Evolutionary conservation across 441 rosid species (phyloP), one percentile per base, ranked within the genome.

Genomic region (Gossypium schwendimanii): DNA sequence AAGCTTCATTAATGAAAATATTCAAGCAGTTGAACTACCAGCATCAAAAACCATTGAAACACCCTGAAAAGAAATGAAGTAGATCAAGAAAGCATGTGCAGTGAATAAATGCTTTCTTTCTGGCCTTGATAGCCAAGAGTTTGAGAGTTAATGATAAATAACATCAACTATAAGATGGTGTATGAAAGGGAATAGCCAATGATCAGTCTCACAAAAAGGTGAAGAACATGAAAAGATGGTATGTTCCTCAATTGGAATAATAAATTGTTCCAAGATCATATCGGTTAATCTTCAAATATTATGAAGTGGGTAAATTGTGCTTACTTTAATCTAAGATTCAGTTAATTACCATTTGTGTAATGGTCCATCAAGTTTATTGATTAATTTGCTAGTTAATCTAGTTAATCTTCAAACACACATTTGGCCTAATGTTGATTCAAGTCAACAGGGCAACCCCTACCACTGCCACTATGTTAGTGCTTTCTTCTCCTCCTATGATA

Each of bases 141-240:
- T 23, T 49, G 58, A 72, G 53, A 50, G 44, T 69, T 62, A 36
- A 45, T 47, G 67, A 73, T 62, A 62, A 70, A 61, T 17, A 77
- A 65, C 33, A 74, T 79, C 81, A 79, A 72, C 65, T 11, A 10
- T 3, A 4, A 53, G 6, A 6, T 54, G 59, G 26, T 20, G 12
- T 58, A 0, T 3, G 62, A 60, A 28, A 60, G 73, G 76, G 71
- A 78, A 79, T 63, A 2, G 76, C 63, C 74, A 75, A 81, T 81
- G 59, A 85, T 81, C 67, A 65, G 69, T 31, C 72, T 75, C 82
- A 70, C 72, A 71, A 73, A 83, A 81, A 69, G 64, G n/a, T 67
- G 23, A 76, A 61, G 49, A 55, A 31, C 6, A 1, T 11, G 15
- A 41, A 36, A 39, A 2, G 11, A 39, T 39, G 11, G 11, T 39